A percentile compares a stretch with the other conserved stretches of the same genome.
Evolutionary conservation across 768 basidiomycete species (phyloP).

Genomic region (Pisolithus tinctorius): DNA sequence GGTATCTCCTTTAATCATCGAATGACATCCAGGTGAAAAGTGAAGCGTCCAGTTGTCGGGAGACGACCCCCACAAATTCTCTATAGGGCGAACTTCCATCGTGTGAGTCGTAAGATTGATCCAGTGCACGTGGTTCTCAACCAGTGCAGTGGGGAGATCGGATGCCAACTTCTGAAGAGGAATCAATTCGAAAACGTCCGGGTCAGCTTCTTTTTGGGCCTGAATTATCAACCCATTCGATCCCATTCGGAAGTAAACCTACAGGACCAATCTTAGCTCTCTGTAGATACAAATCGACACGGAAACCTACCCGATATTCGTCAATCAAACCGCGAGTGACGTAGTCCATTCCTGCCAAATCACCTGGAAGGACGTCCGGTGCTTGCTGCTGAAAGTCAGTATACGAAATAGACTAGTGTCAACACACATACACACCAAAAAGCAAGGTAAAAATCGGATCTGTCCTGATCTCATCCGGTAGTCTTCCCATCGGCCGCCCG

Average conservation of each 20-base stretch:
- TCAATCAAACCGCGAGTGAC: slow-evolving; percentile 1
- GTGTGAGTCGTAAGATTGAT: slow-evolving; percentile 6
- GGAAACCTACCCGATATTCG: slow-evolving; percentile 2
- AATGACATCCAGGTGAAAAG: not conserved
- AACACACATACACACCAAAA: slow-evolving; percentile 5
- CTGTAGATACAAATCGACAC: no score
- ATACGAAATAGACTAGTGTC: not conserved
- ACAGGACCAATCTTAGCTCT: no score
- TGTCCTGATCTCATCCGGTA: no score
- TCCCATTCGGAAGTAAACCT: slow-evolving; percentile 9
- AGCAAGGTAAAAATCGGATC: not conserved
- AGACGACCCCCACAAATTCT: slow-evolving; percentile 11
- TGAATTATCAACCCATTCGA: slow-evolving; percentile 24
- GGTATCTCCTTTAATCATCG: not conserved
- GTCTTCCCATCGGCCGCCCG: no score
- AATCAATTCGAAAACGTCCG: slow-evolving; percentile 10
- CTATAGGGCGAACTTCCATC: slow-evolving; percentile 16
- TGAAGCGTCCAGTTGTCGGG: slow-evolving; percentile 12
- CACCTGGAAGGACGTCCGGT: slow-evolving; percentile 4
- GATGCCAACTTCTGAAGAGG: slow-evolving; percentile 7
- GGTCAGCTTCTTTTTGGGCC: slow-evolving; percentile 4
- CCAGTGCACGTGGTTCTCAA: slow-evolving; percentile 17
- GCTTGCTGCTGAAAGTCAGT: not conserved
- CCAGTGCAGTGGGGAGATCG: slow-evolving; percentile 15
- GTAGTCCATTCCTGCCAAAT: slow-evolving; percentile 10